A percentile compares a stretch with the other conserved stretches of the same genome.
Conservation (phyloP, 2,329 filamentous ascomycete genomes). For the Xylaria polymorpha region DNA sequence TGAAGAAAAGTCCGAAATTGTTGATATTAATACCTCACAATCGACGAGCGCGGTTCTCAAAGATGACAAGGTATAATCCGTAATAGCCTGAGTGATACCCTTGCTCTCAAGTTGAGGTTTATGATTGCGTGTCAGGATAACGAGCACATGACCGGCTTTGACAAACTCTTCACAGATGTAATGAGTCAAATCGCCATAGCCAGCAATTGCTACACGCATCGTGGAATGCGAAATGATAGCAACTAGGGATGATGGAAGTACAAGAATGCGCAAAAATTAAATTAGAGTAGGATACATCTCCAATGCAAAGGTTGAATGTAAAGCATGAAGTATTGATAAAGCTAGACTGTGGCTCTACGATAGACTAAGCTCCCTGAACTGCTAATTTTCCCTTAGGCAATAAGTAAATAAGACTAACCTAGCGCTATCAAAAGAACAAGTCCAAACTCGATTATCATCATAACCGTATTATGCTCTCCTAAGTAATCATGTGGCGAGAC, state of each 20-base stretch:
- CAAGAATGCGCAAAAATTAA: background rate
- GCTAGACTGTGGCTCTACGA: background rate
- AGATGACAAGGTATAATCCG: conserved; percentile 17
- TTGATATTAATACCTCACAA: conserved; percentile 20
- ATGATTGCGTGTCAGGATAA: conserved; percentile 13
- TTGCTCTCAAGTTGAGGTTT: conserved; percentile 9
- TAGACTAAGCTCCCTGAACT: background rate
- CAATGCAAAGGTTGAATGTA: background rate
- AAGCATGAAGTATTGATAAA: background rate
- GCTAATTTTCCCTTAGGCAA: background rate
- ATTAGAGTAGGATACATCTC: background rate
- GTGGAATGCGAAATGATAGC: background rate
- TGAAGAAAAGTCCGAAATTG: conserved; percentile 17
- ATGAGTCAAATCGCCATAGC: conserved; percentile 13
- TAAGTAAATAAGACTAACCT: background rate
- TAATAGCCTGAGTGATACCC: conserved; percentile 17
- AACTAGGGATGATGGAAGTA: background rate
- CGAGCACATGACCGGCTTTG: conserved; percentile 8
- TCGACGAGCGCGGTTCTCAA: background rate
- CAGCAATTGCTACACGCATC: conserved; percentile 26
- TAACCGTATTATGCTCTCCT: too few species aligned
- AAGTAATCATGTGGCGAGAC: too few species aligned
- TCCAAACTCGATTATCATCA: background rate
- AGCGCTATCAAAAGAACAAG: background rate
- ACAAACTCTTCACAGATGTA: conserved; percentile 23